A percentile compares a stretch with the other conserved stretches of the same genome.
These are phyloP conservation scores for Cetradonia linearis DNA, from an alignment of 495 filamentous ascomycete genomes.

Conservation along the genomic window DNA sequence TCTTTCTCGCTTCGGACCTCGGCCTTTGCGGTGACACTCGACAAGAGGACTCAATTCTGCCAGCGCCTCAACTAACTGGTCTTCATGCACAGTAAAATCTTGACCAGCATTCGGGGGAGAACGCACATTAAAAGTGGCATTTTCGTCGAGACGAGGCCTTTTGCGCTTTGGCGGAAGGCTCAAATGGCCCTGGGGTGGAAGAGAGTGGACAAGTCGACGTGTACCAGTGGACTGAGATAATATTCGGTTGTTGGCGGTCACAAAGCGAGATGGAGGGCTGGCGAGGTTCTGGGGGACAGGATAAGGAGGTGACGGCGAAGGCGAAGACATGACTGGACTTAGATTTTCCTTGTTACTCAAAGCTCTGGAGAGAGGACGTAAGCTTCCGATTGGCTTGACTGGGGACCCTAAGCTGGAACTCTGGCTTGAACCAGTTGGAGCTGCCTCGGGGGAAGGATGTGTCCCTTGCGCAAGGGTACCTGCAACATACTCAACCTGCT, in stretches of 20 bases:
- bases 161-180: slow-evolving; percentile 15
- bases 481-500: background rate
- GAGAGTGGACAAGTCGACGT: slow-evolving; percentile 5
- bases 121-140: background rate
- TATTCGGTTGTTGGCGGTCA: background rate
- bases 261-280: slow-evolving; percentile 9
- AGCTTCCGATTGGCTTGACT: background rate
- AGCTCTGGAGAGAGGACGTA: background rate
- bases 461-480: background rate
- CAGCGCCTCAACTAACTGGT: slow-evolving; percentile 3
- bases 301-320: background rate
- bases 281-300: background rate
- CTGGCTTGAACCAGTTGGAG: background rate
- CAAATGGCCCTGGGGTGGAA: slow-evolving; percentile 11
- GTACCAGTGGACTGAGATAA: background rate
- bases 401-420: background rate
- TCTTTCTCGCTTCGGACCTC: slow-evolving; percentile 20
- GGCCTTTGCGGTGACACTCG: slow-evolving; percentile 19
- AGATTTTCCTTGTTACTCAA: slow-evolving; percentile 21
- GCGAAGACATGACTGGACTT: background rate
- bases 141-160: background rate
- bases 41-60: slow-evolving; percentile 21
- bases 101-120: background rate
- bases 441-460: background rate
- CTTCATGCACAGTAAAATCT: slow-evolving; percentile 18